These are phyloP conservation scores for Monascus purpureus DNA, from an alignment of 495 filamentous ascomycete species.

Conservation along the genomic window DNA sequence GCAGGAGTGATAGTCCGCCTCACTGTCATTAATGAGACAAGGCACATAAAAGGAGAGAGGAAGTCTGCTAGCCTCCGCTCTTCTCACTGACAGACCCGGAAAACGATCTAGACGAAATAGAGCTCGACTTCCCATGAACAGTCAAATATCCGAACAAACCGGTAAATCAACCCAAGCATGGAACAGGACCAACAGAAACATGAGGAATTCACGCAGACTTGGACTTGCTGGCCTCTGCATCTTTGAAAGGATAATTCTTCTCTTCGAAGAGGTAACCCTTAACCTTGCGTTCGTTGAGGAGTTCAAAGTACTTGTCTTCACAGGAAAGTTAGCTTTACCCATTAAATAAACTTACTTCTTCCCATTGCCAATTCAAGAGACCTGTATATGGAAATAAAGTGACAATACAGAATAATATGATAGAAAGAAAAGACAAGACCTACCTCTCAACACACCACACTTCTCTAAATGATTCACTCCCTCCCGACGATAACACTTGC, in stretches of 20 bases:
- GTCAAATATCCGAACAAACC: background rate
- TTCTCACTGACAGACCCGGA: too few relatives aligned
- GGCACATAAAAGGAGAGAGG: too few relatives aligned
- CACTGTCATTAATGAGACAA: too few relatives aligned
- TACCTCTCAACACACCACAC: conserved; percentile 82
- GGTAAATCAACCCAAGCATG: background rate
- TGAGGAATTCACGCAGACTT: conserved; percentile 6
- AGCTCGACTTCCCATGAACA: too few relatives aligned
- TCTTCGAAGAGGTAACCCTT: conserved; percentile 85
- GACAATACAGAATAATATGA: conserved; percentile 1
- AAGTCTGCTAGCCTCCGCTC: too few relatives aligned
- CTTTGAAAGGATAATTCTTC: conserved; percentile 58
- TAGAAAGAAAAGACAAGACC: conserved; percentile 5
- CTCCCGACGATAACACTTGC: conserved; percentile 89
- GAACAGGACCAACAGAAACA: too few relatives aligned
- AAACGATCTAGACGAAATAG: too few relatives aligned
- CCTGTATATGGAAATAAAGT: too few relatives aligned
- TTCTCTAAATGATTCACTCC: conserved; percentile 97
- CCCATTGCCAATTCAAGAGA: background rate
- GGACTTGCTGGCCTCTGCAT: conserved; percentile 5
- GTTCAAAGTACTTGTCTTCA: conserved; percentile 82
- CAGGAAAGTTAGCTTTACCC: conserved; percentile 1
- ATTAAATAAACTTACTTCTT: too few relatives aligned
- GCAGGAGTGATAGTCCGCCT: too few relatives aligned
- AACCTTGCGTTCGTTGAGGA: conserved; percentile 71